phyloP scores from a whole-genome alignment of 1,139 yeast species.

The Scheffersomyces cryptocercus region DNA sequence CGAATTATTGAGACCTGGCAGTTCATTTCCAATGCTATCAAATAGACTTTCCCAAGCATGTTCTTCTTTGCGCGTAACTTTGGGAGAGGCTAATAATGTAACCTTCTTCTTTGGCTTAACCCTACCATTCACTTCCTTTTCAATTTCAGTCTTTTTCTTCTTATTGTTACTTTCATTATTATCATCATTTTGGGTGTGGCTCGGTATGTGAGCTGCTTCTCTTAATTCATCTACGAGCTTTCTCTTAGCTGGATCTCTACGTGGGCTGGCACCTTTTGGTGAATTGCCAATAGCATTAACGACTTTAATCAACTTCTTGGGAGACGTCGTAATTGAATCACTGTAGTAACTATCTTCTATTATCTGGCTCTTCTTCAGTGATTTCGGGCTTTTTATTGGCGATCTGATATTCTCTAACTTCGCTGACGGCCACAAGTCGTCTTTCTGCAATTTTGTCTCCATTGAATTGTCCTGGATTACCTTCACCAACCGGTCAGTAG shows the following conservation, averaged over 20 bases:
- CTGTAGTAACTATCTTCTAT: not conserved
- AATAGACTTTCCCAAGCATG: constrained; percentile 25
- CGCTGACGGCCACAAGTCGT: not conserved
- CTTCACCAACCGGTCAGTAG: constrained; percentile 1
- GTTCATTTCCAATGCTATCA: constrained; percentile 10
- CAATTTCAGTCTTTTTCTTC: no score
- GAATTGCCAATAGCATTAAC: constrained; percentile 8
- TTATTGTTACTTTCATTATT: no score
- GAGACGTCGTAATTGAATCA: constrained; percentile 18
- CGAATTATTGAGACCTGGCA: not conserved
- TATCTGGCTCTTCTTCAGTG: no score
- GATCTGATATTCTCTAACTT: no score
- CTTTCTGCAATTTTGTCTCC: not conserved
- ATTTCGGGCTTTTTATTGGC: no score
- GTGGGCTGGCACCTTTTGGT: not conserved
- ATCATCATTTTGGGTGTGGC: no score
- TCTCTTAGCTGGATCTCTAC: not conserved
- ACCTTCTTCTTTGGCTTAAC: not conserved
- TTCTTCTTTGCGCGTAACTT: constrained; percentile 12
- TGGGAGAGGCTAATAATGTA: constrained; percentile 6
- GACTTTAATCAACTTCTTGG: constrained; percentile 17
- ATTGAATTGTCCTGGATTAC: constrained; percentile 3
- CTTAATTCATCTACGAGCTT: not conserved
- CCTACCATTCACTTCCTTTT: not conserved
- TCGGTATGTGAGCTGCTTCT: not conserved